phyloP scores from a whole-genome alignment of 2,329 filamentous ascomycete species.

The Dactylellina sp. region DNA sequence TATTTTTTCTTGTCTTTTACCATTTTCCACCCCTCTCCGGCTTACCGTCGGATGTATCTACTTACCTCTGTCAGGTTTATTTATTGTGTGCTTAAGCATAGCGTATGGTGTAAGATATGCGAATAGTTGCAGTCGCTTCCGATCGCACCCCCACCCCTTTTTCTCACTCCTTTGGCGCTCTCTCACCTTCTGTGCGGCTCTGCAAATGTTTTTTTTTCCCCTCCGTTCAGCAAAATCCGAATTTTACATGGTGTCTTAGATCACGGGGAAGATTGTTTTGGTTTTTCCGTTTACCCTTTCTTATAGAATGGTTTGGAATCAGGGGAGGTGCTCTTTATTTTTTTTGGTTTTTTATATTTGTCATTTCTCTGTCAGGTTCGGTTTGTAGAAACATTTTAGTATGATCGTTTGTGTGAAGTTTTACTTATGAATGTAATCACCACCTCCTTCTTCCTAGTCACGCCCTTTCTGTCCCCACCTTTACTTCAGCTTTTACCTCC shows the following conservation, averaged over 20 bases:
- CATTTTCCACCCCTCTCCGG: slow-evolving; percentile 12
- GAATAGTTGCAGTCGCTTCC: slow-evolving; percentile 55
- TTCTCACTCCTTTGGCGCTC: slow-evolving; percentile 9
- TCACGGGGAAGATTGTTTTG: slow-evolving; percentile 39
- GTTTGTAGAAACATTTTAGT: slow-evolving; percentile 56
- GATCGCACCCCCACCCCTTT: slow-evolving; percentile 16
- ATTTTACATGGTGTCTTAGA: slow-evolving; percentile 43
- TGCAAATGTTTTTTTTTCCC: slow-evolving; percentile 16
- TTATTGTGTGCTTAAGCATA: slow-evolving; percentile 56
- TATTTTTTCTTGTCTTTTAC: slow-evolving; percentile 59
- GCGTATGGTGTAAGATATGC: slow-evolving; percentile 57
- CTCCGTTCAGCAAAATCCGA: slow-evolving; percentile 5
- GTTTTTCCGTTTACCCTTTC: slow-evolving; percentile 6
- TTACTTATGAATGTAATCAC: slow-evolving; percentile 36
- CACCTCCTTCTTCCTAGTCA: slow-evolving; percentile 14
- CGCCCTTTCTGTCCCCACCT: slow-evolving; percentile 15
- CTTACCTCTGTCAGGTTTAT: slow-evolving; percentile 46
- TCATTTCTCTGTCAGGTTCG: slow-evolving; percentile 60
- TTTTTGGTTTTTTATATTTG: slow-evolving; percentile 60
- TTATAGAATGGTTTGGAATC: slow-evolving; percentile 49
- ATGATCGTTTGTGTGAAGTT: background rate
- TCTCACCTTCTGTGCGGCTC: slow-evolving; percentile 34
- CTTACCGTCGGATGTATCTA: slow-evolving; percentile 29
- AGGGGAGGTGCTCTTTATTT: slow-evolving; percentile 54
- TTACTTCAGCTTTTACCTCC: slow-evolving; percentile 3